Evolutionary conservation across 192 early-diverging fungal genomes (phyloP), one percentile per base, ranked within the genome.

Genomic region (Geranomyces michiganensis): DNA sequence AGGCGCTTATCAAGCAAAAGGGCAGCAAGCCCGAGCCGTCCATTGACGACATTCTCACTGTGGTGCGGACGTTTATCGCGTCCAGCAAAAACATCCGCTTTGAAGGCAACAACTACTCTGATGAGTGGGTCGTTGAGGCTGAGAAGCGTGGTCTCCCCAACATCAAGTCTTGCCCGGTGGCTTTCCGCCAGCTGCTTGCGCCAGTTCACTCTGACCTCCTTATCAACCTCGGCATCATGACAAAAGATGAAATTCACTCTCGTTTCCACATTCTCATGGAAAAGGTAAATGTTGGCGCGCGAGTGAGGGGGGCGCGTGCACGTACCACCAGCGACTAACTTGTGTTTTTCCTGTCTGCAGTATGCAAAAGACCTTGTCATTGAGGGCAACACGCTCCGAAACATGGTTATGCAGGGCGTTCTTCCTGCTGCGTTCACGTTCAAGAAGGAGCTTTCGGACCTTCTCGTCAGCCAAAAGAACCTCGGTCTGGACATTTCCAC

Each of bases 101-200:
- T 76, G 97, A 99, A 82, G 95, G 93, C 73, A 95, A 99, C 87
- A 93, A 93, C 82, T 99, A 99, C 88, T 94, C 95, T 49, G 91
- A 92, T 47, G 92, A 89, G 59, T 99, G 97, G 97, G 87, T 89
- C 31, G 72, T 82, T 24, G 97, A 97, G 86, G 97, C 97, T 36
- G 92, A 87, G 75, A 89, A 86, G 76, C 94, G 97, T 77, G 96
- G 97, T 1, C 84, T 99, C 71, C 94, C 94, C 82, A 99, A 97
- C 88, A 97, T 99, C 85, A 87, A 83, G 77, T 86, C 89, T 33
- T 90, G 90, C 76, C 92, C 94, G 53, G 94, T 90, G 73, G 97
- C 97, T 51, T 97, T 95, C 86, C 78, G 84, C 60, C 88, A 93
- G 75, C 84, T 99, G 59, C 72, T 93, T 56, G 84, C 86, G 31